Evolutionary conservation across 192 early-diverging fungal genomes (phyloP).

Genomic region (Entomortierella beljakovae): DNA sequence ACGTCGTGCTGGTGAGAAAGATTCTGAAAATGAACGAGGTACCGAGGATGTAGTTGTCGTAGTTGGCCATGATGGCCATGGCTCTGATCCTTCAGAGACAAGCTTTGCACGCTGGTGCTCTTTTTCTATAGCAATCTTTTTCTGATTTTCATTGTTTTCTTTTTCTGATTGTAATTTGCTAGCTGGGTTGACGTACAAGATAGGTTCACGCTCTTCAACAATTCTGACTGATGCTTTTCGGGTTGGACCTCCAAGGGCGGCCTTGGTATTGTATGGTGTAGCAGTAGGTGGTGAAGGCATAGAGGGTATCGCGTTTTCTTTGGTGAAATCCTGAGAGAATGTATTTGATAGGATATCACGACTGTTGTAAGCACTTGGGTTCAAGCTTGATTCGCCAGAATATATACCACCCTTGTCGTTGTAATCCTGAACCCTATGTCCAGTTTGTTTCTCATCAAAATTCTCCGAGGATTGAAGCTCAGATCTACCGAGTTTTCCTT

Average conservation of each 20-base stretch:
- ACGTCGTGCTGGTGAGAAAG: background rate
- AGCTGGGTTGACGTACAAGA: constrained; percentile 23
- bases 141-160: background rate
- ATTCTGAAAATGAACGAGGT: background rate
- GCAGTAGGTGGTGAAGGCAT: background rate
- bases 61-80: constrained; percentile 41
- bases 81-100: constrained; percentile 20
- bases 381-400: constrained; percentile 2
- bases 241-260: background rate
- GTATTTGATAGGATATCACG: constrained; percentile 9
- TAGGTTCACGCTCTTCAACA: constrained; percentile 18
- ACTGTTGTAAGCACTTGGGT: constrained; percentile 1
- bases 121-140: background rate
- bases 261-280: background rate
- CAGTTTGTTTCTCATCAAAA: background rate
- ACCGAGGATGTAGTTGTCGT: constrained; percentile 10
- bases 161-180: background rate
- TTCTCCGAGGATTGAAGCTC: background rate
- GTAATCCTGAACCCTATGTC: background rate
- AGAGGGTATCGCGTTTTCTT: background rate
- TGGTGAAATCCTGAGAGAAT: background rate
- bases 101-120: constrained; percentile 8
- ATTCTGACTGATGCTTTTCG: constrained; percentile 17
- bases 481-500: background rate
- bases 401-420: background rate